These are phyloP conservation scores for Rhizoclosmatium hyalinum DNA, from an alignment of 371 early-diverging fungal species.

Conservation along the genomic window DNA sequence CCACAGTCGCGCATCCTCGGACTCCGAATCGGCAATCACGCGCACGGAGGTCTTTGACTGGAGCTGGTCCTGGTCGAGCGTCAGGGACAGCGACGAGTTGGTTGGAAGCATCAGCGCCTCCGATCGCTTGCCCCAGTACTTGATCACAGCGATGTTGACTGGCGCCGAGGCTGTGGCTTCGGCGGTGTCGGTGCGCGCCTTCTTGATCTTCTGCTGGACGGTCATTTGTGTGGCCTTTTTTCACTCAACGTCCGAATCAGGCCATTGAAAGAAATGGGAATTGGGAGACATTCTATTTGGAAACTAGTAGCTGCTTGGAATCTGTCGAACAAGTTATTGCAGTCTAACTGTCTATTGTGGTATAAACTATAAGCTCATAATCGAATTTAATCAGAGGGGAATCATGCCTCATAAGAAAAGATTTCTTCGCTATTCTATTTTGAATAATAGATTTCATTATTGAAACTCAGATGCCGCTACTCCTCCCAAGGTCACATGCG, in stretches of 20 bases:
- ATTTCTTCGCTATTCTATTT: too few relatives aligned
- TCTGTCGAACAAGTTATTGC: too few relatives aligned
- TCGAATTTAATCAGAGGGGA: too few relatives aligned
- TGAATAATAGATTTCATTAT: not conserved
- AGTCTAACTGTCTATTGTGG: too few relatives aligned
- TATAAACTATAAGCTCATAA: too few relatives aligned
- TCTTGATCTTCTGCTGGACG: not conserved
- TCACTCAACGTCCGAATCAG: too few relatives aligned
- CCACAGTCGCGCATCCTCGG: slow-evolving; percentile 71
- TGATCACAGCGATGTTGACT: slow-evolving; percentile 99
- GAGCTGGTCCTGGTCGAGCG: slow-evolving; percentile 94
- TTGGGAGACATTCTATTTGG: too few relatives aligned
- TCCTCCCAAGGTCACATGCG: too few relatives aligned
- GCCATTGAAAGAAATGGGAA: too few relatives aligned
- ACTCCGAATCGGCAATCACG: slow-evolving; percentile 66
- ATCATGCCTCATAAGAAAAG: too few relatives aligned
- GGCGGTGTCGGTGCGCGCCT: slow-evolving; percentile 14
- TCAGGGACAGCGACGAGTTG: slow-evolving; percentile 95
- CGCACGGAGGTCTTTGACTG: slow-evolving; percentile 92
- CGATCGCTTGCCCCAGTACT: slow-evolving; percentile 99
- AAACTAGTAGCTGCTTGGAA: too few relatives aligned
- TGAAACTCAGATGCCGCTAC: too few relatives aligned
- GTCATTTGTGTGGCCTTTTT: not conserved
- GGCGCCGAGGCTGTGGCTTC: slow-evolving; percentile 91
- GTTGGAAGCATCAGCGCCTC: slow-evolving; percentile 90